Conservation (phyloP, 495 filamentous ascomycete species). For the Hyaloscypha finlandica region DNA sequence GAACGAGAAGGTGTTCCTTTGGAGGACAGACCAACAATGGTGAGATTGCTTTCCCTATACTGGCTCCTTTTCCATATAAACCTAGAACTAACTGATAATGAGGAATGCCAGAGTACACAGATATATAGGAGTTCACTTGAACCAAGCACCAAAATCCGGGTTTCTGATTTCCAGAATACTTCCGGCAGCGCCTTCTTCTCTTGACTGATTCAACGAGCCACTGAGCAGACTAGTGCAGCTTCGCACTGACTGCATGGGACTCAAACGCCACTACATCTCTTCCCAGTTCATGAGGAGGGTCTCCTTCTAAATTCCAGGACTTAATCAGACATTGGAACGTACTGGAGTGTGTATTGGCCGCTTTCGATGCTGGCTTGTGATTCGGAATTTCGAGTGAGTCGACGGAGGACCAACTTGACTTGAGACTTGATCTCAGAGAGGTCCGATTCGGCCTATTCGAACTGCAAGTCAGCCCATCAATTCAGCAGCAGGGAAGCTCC, state of each 20-base stretch:
- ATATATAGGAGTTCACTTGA: background rate
- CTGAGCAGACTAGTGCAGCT: background rate
- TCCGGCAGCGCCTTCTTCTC: background rate
- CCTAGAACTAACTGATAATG: background rate
- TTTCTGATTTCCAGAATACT: background rate
- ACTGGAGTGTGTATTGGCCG: constrained; percentile 86
- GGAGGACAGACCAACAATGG: too few species aligned
- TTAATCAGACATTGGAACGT: constrained; percentile 35
- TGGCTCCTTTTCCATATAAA: background rate
- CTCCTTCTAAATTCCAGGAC: background rate
- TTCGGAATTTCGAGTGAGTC: constrained; percentile 83
- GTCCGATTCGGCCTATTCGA: constrained; percentile 61
- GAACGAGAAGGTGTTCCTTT: too few species aligned
- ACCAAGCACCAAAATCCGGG: background rate
- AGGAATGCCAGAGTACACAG: background rate
- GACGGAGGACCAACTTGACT: constrained; percentile 84
- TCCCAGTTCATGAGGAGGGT: background rate
- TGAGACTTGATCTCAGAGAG: constrained; percentile 88
- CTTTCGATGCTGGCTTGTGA: constrained; percentile 91
- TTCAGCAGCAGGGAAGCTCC: background rate
- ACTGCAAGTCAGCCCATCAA: constrained; percentile 1
- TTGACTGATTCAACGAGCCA: background rate
- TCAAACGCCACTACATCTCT: background rate
- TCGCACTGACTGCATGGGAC: background rate
- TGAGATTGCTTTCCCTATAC: background rate